Conservation (phyloP, 2,329 filamentous ascomycete species). For the Aspergillus luchuensis region DNA sequence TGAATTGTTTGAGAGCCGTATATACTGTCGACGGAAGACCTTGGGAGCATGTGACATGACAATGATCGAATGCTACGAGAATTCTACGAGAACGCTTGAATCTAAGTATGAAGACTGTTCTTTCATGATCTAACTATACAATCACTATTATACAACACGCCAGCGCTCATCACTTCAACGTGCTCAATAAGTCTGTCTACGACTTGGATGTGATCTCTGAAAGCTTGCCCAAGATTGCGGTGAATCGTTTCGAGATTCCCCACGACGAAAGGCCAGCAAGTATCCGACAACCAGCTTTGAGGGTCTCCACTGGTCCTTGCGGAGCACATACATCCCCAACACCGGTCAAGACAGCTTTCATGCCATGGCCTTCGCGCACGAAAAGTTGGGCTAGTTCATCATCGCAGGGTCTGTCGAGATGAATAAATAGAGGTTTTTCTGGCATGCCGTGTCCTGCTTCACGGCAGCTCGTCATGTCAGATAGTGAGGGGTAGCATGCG, state of each 20-base stretch:
- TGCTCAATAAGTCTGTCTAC: neutral
- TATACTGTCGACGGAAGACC: too few relatives aligned
- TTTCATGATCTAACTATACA: neutral
- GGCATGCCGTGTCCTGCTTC: constrained; percentile 17
- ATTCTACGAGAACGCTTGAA: too few relatives aligned
- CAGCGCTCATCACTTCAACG: neutral
- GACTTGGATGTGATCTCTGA: constrained; percentile 26
- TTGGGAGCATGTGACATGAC: too few relatives aligned
- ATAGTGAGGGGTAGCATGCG: constrained; percentile 30
- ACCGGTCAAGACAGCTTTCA: constrained; percentile 55
- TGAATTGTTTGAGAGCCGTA: too few relatives aligned
- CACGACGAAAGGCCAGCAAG: constrained; percentile 39
- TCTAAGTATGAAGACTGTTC: neutral
- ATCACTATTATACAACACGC: neutral
- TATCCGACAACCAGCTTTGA: constrained; percentile 43
- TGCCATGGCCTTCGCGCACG: constrained; percentile 52
- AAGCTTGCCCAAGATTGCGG: constrained; percentile 36
- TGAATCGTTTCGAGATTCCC: constrained; percentile 39
- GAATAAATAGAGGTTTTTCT: constrained; percentile 49
- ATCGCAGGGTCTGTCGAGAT: constrained; percentile 58
- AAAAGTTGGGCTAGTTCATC: constrained; percentile 62
- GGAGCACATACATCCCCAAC: constrained; percentile 54
- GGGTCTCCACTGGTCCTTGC: constrained; percentile 41
- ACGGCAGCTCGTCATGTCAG: constrained; percentile 31
- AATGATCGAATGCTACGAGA: too few relatives aligned